Evolutionary conservation across 2,329 filamentous ascomycete species (phyloP).

Genomic region (Scedosporium boydii): DNA sequence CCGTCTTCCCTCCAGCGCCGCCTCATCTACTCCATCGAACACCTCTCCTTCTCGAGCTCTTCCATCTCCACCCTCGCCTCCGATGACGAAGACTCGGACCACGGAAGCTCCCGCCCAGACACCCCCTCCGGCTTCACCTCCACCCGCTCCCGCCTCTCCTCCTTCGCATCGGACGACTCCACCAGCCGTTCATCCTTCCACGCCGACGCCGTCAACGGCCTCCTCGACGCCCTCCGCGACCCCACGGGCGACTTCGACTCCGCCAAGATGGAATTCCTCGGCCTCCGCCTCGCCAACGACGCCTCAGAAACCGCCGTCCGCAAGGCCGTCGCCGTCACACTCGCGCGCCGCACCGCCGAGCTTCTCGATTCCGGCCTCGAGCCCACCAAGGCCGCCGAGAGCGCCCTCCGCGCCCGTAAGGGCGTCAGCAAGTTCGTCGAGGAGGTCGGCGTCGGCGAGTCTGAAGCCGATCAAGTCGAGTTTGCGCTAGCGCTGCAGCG

Average conservation of each 20-base stretch:
- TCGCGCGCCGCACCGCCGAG: conserved; percentile 71
- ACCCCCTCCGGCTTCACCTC: conserved; percentile 16
- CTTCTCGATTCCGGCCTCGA: conserved; percentile 49
- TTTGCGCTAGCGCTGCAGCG: conserved; percentile 75
- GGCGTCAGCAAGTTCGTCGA: conserved; percentile 47
- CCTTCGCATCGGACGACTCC: conserved; percentile 65
- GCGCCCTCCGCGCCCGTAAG: conserved; percentile 43
- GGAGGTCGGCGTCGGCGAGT: conserved; percentile 52
- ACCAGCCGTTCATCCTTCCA: conserved; percentile 62
- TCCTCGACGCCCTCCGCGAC: conserved; percentile 77
- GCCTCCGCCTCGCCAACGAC: conserved; percentile 81
- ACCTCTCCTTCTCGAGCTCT: conserved; percentile 42
- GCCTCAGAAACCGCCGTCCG: conserved; percentile 85
- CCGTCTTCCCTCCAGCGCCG: conserved; percentile 43
- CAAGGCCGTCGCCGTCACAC: conserved; percentile 73
- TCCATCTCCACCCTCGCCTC: conserved; percentile 52
- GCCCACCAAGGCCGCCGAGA: conserved; percentile 54
- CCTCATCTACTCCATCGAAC: conserved; percentile 43
- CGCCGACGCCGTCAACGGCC: conserved; percentile 72
- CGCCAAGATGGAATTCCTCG: conserved; percentile 82
- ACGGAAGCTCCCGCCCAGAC: conserved; percentile 42
- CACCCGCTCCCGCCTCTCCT: conserved; percentile 52
- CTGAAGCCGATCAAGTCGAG: conserved; percentile 73
- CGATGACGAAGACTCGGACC: conserved; percentile 56
- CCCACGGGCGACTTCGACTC: conserved; percentile 70